Evolutionary conservation across 768 basidiomycete species (phyloP), one percentile per base, ranked within the genome.

Genomic region (Naganishia onofrii): DNA sequence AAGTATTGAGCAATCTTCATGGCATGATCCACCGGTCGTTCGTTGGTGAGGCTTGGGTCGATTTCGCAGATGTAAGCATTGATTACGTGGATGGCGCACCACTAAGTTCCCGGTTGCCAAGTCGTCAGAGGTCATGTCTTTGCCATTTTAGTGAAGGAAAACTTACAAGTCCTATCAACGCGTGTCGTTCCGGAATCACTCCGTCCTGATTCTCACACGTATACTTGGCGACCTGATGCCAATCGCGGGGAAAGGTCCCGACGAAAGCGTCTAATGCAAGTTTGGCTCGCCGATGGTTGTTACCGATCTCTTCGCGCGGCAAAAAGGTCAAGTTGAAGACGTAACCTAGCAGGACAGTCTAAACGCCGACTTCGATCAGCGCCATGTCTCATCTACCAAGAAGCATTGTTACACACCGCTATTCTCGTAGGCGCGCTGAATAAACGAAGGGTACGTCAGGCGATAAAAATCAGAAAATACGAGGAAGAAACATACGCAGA

Each of bases 1-100:
- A 63, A 6, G 23, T 63, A 63, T 15, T 63, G 60, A n/a, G 42
- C 32, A 4, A 63, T 63, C 23, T 44, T 63, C 23, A 42, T 63
- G 13, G 60, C 60, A 36, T 63, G 60, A 19, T 63, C 60, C 19
- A 63, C 60, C 15, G 60, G 60, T 63, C 60, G 60, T n/a, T 63
- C 38, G 42, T 23, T 26, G 36, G 57, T 58, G 3, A 63, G 32
- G 5, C 26, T 44, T 6, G 60, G 60, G 7, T 63, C 60, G 26
- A 63, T 63, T 19, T 63, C 60, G 60, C 60, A 63, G n/a, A 63
- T 63, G 26, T 63, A 63, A 29, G 60, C 38, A 15, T 63, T 63
- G 42, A 44, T 63, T n/a, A 63, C 23, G 26, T 63, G 60, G 0
- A 63, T 17, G n/a, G 60, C 21, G 38, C 38, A 63, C 60, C 60